Evolutionary conservation across 371 early-diverging fungal genomes (phyloP), one percentile per base, ranked within the genome.

Genomic region (Blakeslea trispora): DNA sequence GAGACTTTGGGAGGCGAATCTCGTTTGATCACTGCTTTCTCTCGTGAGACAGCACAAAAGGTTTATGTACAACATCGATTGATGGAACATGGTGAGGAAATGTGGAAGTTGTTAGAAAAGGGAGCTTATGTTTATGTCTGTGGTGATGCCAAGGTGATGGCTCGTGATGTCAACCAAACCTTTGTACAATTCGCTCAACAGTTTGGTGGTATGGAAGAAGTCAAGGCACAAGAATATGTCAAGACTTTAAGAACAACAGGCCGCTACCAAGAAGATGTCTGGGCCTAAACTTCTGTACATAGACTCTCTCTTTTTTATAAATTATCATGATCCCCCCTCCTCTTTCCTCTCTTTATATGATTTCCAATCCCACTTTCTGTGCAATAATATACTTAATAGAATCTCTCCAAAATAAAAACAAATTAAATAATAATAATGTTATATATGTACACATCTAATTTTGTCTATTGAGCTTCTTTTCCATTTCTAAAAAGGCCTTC

Each of bases 91-190:
- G 83, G 81, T 43, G 67, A 76, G 18, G 66, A 78, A 41, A 67
- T 96, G 24, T 94, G 91, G 91, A 78, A 85, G n/a, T 62, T 92
- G 59, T 62, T 96, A 47, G 73, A 85, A 53, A 75, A 78, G 50
- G 78, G 84, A n/a, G 96, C 86, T 0, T 87, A 88, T 70, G 75
- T 93, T 45, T 98, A 95, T 63, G 90, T 98, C 42, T 96, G 96
- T 65, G 96, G 97, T 59, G 97, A 98, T 77, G 97, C 95, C 42
- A 96, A 93, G 76, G 77, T 83, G 57, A 98, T 98, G 99, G 97
- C 96, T 17, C 84, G 87, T 45, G 97, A 97, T 63, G 97, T 98
- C 4, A 76, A 89, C 50, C 66, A 74, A 32, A 75, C 81, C 4
- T 80, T 96, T 47, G 72, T 85, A 0, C 71, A 83, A 35, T 81